Base-by-base conservation (phyloP, 2,329 filamentous ascomycete species). In the Fusarium guadeloupense region DNA sequence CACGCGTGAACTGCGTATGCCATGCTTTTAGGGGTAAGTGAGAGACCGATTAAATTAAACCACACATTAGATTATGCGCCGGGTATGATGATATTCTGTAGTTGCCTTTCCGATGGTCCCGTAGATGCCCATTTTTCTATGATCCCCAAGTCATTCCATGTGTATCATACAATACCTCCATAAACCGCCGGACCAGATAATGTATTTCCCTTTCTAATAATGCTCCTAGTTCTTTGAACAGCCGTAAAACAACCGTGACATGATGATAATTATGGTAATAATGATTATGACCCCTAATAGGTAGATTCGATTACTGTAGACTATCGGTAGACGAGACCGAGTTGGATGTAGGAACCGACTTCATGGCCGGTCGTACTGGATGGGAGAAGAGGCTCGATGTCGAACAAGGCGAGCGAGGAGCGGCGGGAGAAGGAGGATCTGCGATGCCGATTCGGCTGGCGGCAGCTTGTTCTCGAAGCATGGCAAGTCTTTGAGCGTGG, bases 381-480 rank as follows among this genome's bases (percentile, higher is more conserved):
- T 59, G 66, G 21, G 60, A 64, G 52, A 62, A 69, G 54, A 69
- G 62, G 46, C 59, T 67, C 16, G 65, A 71, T 5, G 68, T 65
- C 10, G 68, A 69, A 37, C 62, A 54, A 6, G 55, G 66, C 14
- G 68, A 71, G 41, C 31, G 69, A 51, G 59, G 70, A 13, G 66
- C 45, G 20, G 58, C 51, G 23, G 68, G 68, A 12, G 46, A 34
- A 37, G 69, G 66, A 33, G 68, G 61, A 40, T 80, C 76, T 47
- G 76, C 75, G 63, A 81, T 74, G 59, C 81, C 79, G 47, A 84
- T 75, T 60, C 80, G 76, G 68, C 77, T 79, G 39, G 81, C 81
- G 17, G 78, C 79, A 6, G 80, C 82, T 69, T 84, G 81, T 71
- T 84, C 81, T 64, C 81, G 81, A 57, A 84, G 75, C 61, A 82